Percentiles rank a stretch among this genome's conserved stretches.
These are phyloP conservation scores for Globisporangium sylvaticum DNA, from an alignment of 352 stramenopile genomes.

Conservation along the genomic window DNA sequence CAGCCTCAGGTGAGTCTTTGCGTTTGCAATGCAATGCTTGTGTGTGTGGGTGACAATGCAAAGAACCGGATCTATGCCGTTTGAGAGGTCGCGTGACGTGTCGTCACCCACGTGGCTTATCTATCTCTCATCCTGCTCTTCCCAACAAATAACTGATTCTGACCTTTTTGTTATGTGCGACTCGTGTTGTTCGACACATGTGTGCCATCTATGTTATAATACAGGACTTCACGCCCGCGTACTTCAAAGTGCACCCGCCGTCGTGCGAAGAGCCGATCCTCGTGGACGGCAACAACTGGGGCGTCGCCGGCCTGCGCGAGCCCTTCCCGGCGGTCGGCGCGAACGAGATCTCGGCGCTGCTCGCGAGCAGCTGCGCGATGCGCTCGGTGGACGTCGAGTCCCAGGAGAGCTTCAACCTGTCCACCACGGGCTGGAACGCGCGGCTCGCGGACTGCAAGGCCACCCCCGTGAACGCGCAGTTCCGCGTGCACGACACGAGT, in stretches of 20 bases:
- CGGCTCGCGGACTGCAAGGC: constrained; percentile 13
- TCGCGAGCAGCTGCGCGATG: constrained; percentile 16
- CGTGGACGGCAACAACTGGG: constrained; percentile 8
- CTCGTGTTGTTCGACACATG: background rate
- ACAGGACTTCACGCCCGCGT: constrained; percentile 24
- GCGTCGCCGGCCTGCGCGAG: constrained; percentile 29
- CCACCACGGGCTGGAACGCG: constrained; percentile 14
- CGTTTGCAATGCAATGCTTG: background rate
- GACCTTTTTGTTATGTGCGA: constrained; percentile 7
- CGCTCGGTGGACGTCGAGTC: constrained; percentile 19
- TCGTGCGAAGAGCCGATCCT: constrained; percentile 18
- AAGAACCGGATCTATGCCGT: background rate
- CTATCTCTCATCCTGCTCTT: background rate
- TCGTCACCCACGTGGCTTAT: background rate
- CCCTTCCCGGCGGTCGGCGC: constrained; percentile 36
- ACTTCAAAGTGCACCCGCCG: constrained; percentile 25
- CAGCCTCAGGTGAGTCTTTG: constrained; percentile 14
- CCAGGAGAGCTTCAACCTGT: constrained; percentile 22
- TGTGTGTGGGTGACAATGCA: background rate
- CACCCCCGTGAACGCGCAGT: constrained; percentile 47
- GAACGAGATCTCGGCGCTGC: constrained; percentile 15
- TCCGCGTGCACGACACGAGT: constrained; percentile 40
- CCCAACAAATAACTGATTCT: constrained; percentile 1
- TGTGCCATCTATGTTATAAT: background rate
- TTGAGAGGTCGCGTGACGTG: background rate